A percentile compares a stretch with the other conserved stretches of the same genome.
These are phyloP conservation scores for Syncephalastrum racemosum DNA, from an alignment of 371 early-diverging fungal species.

Conservation along the genomic window DNA sequence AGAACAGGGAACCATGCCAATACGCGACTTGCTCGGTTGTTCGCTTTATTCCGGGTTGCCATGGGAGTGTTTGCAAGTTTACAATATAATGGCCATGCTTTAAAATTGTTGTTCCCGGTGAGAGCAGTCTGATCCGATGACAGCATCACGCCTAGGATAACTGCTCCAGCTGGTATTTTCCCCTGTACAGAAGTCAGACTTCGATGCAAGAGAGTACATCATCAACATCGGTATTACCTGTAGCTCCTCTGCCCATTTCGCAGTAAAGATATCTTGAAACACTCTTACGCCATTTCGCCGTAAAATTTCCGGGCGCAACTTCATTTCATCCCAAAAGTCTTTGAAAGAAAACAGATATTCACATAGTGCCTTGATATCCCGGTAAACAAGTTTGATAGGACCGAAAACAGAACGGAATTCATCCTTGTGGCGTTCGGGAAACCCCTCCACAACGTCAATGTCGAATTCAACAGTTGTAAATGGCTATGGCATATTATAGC, in stretches of 20 bases:
- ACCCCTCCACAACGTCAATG: no score
- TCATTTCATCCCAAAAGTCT: not conserved
- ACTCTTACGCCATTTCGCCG: not conserved
- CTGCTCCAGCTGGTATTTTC: not conserved
- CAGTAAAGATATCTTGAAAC: not conserved
- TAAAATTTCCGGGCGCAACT: not conserved
- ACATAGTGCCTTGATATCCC: not conserved
- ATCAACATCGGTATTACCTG: no score
- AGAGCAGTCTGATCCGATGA: not conserved
- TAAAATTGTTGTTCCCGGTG: not conserved
- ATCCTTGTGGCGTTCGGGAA: no score
- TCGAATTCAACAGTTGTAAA: no score
- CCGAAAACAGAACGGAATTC: no score
- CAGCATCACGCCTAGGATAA: slow-evolving; percentile 2
- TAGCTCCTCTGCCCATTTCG: no score
- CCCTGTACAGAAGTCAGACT: no score
- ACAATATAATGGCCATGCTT: slow-evolving; percentile 3
- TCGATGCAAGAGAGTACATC: no score
- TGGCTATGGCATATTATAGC: no score
- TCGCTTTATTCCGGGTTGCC: not conserved
- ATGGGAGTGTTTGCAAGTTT: slow-evolving; percentile 3
- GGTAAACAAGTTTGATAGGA: slow-evolving; percentile 1
- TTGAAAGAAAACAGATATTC: not conserved
- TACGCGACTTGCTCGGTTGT: slow-evolving; percentile 1
- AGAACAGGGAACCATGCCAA: slow-evolving; percentile 5